These are phyloP conservation scores for Rhizophora apiculata DNA, from an alignment of 345 rosid genomes.

Conservation along the genomic window DNA sequence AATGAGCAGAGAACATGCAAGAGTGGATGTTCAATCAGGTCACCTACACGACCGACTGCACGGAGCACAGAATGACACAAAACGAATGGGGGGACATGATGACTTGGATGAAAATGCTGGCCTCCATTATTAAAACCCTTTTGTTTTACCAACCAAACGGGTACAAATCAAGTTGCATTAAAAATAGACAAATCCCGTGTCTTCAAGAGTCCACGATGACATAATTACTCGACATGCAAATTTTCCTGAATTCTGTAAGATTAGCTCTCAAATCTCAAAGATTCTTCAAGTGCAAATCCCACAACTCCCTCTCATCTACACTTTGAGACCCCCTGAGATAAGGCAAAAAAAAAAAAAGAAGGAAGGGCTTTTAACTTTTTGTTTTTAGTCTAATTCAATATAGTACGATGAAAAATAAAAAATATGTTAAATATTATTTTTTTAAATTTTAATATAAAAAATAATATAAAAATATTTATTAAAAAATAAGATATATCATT, in stretches of 20 bases:
- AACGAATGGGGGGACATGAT: constrained; percentile 17
- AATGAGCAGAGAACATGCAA: too few relatives aligned
- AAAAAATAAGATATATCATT: too few relatives aligned
- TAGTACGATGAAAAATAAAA: too few relatives aligned
- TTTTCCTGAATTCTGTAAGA: constrained; percentile 26
- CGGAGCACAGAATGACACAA: constrained; percentile 31
- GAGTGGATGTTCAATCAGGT: not conserved
- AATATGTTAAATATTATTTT: too few relatives aligned
- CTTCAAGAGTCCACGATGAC: not conserved
- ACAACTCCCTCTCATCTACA: not conserved
- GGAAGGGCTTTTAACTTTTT: too few relatives aligned
- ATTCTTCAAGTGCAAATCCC: not conserved
- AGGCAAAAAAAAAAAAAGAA: too few relatives aligned
- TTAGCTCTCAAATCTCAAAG: not conserved
- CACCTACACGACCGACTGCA: constrained; percentile 21
- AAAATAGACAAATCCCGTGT: not conserved
- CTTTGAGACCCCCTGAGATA: not conserved
- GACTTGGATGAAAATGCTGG: constrained; percentile 15
- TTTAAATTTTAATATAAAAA: too few relatives aligned
- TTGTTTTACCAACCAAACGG: constrained; percentile 4
- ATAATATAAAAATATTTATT: too few relatives aligned
- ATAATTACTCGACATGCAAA: constrained; percentile 31
- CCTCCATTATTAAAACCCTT: constrained; percentile 14
- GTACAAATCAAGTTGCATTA: not conserved
- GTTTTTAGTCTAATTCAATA: too few relatives aligned